Conservation (phyloP, 2,329 filamentous ascomycete species). For the Paracorniculantispora psalliotae region DNA sequence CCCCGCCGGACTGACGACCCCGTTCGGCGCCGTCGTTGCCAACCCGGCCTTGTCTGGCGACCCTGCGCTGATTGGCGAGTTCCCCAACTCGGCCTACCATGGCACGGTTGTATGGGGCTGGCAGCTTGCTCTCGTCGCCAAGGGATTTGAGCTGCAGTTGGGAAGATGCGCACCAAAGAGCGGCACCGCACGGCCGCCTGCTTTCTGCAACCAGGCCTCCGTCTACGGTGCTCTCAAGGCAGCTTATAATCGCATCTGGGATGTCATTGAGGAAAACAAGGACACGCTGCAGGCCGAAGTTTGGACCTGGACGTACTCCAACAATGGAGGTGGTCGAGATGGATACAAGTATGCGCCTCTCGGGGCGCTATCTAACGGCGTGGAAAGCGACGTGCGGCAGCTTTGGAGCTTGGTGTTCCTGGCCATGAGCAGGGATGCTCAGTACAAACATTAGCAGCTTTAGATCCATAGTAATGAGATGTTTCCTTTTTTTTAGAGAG, state of each 20-base stretch:
- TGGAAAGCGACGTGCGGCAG: constrained; percentile 50
- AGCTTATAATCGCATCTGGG: constrained; percentile 58
- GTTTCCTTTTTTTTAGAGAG: too few relatives aligned
- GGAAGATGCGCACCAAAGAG: constrained; percentile 36
- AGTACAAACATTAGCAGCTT: neutral
- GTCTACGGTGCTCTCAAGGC: constrained; percentile 36
- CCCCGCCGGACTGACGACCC: constrained; percentile 52
- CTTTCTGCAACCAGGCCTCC: constrained; percentile 43
- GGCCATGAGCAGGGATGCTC: constrained; percentile 33
- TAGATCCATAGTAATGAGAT: too few relatives aligned
- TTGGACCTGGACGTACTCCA: constrained; percentile 53
- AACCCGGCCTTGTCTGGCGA: constrained; percentile 54
- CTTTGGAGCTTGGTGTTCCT: constrained; percentile 56
- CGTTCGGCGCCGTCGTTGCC: constrained; percentile 53
- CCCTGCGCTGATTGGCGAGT: constrained; percentile 43
- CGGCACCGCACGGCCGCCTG: constrained; percentile 24
- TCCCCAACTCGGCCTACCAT: constrained; percentile 53
- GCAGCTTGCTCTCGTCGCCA: constrained; percentile 61
- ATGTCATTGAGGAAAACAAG: constrained; percentile 52
- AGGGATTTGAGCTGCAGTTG: constrained; percentile 54
- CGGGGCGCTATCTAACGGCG: constrained; percentile 41
- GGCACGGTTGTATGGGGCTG: constrained; percentile 62
- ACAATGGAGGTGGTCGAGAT: constrained; percentile 27
- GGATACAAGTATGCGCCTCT: constrained; percentile 45
- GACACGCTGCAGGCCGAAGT: constrained; percentile 51